Base-by-base conservation (phyloP, 225 moss, liverwort and hornwort genomes). In the Polytrichum formosum region DNA sequence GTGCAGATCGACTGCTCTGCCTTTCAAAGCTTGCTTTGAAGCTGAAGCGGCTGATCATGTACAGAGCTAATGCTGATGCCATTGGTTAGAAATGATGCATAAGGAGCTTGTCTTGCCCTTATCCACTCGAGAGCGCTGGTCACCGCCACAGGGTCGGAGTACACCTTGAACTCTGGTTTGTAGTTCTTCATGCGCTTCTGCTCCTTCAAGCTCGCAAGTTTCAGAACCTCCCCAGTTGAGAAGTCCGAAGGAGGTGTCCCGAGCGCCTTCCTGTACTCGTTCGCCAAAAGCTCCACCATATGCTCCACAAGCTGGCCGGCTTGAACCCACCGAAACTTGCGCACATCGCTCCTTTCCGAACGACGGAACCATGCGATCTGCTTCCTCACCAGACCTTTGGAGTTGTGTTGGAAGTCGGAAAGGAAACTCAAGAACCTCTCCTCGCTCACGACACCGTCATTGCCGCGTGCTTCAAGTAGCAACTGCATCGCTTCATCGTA, bases 181-280 rank as follows among this genome's bases (percentile, higher is more conserved):
- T 80, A 86, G 0, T 7, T 16, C 67, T 73, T 69, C 82, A 83
- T 75, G 5, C 75, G 77, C 2, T 86, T 80, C 67, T 75, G 73
- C 27, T 86, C 82, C 53, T 66, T 61, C 28, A 25, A 19, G 2
- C 86, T 86, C 0, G 73, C 75, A 0, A 69, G 67, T 8, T 70
- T 61, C 0, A 86, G 1, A 0, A 72, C 63, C 56, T 28, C 30
- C 53, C 80, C 82, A 1, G 9, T 63, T 0, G 27, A 20, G 6
- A 80, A n/a, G 22, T 65, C 72, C 0, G 66, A 19, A 25, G 67
- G 67, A 19, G 0, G 0, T 30, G 54, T 7, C 19, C 66, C 31
- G 0, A 8, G 6, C 0, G 82, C 76, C 54, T 79, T 62, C 20
- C 1, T 5, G 3, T 85, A 79, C 63, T 82, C 79, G 7, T 46